Evolutionary conservation across 345 rosid genomes (phyloP), one percentile per base, ranked within the genome.

Genomic region (Crucihimalaya himalaica): DNA sequence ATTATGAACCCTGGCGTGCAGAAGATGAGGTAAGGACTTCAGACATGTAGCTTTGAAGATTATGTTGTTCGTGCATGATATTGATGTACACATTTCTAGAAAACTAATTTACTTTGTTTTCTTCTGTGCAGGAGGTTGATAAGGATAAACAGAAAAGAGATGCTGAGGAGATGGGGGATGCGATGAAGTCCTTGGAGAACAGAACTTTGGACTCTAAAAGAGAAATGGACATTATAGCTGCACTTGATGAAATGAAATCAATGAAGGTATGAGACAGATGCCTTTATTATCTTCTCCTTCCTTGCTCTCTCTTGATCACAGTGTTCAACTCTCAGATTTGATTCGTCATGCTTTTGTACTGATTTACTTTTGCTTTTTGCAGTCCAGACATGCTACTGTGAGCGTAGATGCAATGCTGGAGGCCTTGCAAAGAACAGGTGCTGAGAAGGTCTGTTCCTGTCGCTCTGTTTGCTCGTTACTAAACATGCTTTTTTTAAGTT

Each of bases 1-100:
- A 95, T 79, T 95, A 84, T 21, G 99, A 95, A 72, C 99, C 99
- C 19, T 92, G 99, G 99, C 92, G 98, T 47, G 92, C 88, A 0
- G 90, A 83, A 78, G 99, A 95, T 60, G 99, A 88, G 92, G 96
- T 86, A 55, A 53, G 37, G 42, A 32, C 28, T 46, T 62, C 27
- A 53, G 27, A 76, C 64, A 16, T 29, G 13, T 51, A 31, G 31
- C 71, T 54, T 34, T 56, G 61, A 48, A 34, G 60, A 2, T 71
- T 35, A 2, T 0, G 27, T 43, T 19, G 9, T 19, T 27, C 15
- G 28, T 13, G 25, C 25, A 15, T 21, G 60, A 28, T 62, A 9
- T 18, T 40, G 55, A 11, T 4, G 5, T 21, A 32, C 20, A 54
- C 14, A 13, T 69, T 53, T 70, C 66, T 19, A 25, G 32, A 64